Percentiles rank a stretch among this genome's conserved stretches.
phyloP scores from a whole-genome alignment of 2,329 filamentous ascomycete species.

The Aspergillus melleus region DNA sequence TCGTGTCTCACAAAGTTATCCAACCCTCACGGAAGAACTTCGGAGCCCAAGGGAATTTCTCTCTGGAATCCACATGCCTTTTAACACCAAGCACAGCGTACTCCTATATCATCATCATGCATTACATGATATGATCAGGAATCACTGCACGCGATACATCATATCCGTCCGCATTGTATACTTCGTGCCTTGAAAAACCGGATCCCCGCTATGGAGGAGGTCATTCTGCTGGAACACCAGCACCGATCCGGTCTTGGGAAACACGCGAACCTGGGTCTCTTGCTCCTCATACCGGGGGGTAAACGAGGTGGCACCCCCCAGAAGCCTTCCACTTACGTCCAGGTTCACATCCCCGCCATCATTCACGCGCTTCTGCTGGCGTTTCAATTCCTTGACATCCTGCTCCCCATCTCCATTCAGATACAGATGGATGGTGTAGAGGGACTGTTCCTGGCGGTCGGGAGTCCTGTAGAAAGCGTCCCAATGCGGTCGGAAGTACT shows the following conservation, averaged over 20 bases:
- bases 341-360: constrained; percentile 21
- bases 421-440: constrained; percentile 59
- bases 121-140: neutral
- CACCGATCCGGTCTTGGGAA: constrained; percentile 53
- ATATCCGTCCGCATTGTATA: constrained; percentile 58
- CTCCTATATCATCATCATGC: neutral
- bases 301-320: constrained; percentile 58
- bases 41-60: neutral
- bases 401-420: constrained; percentile 49
- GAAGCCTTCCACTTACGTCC: constrained; percentile 35
- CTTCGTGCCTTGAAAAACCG: constrained; percentile 55
- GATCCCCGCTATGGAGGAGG: constrained; percentile 56
- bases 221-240: constrained; percentile 58
- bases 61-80: neutral
- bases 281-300: constrained; percentile 33
- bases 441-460: constrained; percentile 51
- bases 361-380: constrained; percentile 20
- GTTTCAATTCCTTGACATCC: constrained; percentile 28
- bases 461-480: constrained; percentile 65
- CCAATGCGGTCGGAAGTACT: constrained; percentile 73
- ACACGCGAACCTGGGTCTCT: constrained; percentile 41
- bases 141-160: constrained; percentile 44
- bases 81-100: neutral
- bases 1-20: neutral
- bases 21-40: neutral